phyloP scores from a whole-genome alignment of 2,329 filamentous ascomycete genomes.

The Domatiomyces catenatus region DNA sequence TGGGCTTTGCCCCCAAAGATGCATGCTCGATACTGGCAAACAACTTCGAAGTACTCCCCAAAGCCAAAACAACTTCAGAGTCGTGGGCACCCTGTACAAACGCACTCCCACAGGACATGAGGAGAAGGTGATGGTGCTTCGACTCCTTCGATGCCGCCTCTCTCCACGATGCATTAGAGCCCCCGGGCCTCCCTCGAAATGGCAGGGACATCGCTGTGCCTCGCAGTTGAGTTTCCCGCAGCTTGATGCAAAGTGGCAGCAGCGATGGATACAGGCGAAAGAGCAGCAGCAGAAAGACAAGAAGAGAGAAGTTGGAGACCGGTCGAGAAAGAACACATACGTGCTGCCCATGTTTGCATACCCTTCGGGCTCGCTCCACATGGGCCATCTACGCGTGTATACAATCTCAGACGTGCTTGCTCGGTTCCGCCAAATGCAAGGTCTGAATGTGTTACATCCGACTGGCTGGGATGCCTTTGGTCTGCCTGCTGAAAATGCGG shows the following conservation, averaged over 20 bases:
- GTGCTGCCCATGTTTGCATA: conserved; percentile 89
- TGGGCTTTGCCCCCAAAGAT: too few relatives aligned
- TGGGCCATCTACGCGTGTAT: conserved; percentile 78
- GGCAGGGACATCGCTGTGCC: not conserved
- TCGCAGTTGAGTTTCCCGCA: conserved; percentile 21
- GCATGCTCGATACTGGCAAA: too few relatives aligned
- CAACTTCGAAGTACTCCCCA: too few relatives aligned
- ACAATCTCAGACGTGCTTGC: conserved; percentile 77
- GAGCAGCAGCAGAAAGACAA: conserved; percentile 27
- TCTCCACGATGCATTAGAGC: not conserved
- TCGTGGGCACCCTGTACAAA: not conserved
- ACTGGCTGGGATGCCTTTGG: conserved; percentile 95
- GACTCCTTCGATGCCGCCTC: not conserved
- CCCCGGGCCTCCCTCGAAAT: not conserved
- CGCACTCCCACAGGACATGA: not conserved
- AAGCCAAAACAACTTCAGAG: not conserved
- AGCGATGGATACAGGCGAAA: conserved; percentile 22
- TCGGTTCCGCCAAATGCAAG: conserved; percentile 59
- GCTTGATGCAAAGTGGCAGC: conserved; percentile 41
- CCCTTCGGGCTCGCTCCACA: conserved; percentile 70
- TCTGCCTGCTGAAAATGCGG: conserved; percentile 79
- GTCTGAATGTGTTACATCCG: conserved; percentile 62
- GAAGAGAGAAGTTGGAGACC: not conserved
- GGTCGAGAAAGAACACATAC: conserved; percentile 36
- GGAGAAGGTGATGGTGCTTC: not conserved